Evolutionary conservation across 805 yeast species (phyloP).

Genomic region (Candida caryicola): DNA sequence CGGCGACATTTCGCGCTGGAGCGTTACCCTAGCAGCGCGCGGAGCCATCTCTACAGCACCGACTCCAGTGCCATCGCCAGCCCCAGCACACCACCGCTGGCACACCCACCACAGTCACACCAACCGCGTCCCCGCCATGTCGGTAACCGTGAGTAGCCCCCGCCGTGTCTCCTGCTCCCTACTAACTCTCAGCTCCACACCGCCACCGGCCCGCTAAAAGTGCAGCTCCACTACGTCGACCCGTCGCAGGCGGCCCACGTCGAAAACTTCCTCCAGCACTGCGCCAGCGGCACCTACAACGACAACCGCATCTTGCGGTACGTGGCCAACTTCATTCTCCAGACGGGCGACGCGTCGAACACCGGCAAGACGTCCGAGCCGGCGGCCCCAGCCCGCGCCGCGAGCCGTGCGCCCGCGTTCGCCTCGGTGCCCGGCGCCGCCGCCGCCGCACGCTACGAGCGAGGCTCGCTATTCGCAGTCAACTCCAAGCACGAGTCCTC

Average conservation of each 20-base stretch:
- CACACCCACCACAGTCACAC: too few relatives aligned
- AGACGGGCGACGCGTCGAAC: conserved; percentile 21
- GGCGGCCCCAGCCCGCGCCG: conserved; percentile 9
- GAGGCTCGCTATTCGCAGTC: conserved; percentile 17
- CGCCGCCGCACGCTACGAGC: background rate
- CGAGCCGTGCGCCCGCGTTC: background rate
- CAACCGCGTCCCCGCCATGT: conserved; percentile 10
- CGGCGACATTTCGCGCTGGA: too few relatives aligned
- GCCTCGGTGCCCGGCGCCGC: background rate
- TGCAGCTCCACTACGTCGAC: conserved; percentile 11
- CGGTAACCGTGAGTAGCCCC: conserved; percentile 9
- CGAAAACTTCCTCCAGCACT: conserved; percentile 21
- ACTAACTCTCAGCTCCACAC: conserved; percentile 14
- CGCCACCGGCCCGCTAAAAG: conserved; percentile 15
- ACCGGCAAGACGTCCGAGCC: conserved; percentile 12
- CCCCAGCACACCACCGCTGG: too few relatives aligned
- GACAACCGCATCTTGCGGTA: conserved; percentile 15
- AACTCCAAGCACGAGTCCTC: conserved; percentile 1
- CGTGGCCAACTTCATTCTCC: conserved; percentile 18
- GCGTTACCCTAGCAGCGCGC: too few relatives aligned
- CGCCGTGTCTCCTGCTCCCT: background rate
- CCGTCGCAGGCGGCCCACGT: conserved; percentile 11
- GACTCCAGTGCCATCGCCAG: too few relatives aligned
- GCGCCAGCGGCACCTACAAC: conserved; percentile 20
- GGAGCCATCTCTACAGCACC: too few relatives aligned